Base-by-base conservation (phyloP, 1,139 yeast species). In the Arxiozyma telluris region DNA sequence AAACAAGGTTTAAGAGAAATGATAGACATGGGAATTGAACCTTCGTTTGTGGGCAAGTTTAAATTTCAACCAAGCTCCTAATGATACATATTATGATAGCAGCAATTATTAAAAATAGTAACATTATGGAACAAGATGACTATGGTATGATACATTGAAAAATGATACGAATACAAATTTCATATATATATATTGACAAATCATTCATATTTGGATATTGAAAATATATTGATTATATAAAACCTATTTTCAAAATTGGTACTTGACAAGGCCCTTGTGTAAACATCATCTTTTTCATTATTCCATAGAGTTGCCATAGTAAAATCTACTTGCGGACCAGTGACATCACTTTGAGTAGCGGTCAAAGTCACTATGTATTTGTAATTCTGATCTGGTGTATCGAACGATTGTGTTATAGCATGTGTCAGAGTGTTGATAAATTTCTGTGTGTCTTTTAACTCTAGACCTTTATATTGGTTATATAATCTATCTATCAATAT, bases 1-100 rank as follows among this genome's bases (percentile, higher is more conserved):
- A 23, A 34, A 12, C 39, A 39, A 12, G 52, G 51, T 21, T 38
- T 57, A 21, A 54, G 45, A 38, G 54, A 57, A 30, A 49, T 51
- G 34, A 50, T 38, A 18, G 49, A 46, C 21, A 46, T 38, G 43
- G 49, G 49, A 38, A 46, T 53, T 12, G 54, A 54, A 7, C 56
- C 53, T 23, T 44, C 52, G 17, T 50, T 50, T 46, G 47, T 50
- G 21, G 41, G 49, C 12, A 47, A 47, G 21, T 50, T 50, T 25
- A 25, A n/a, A n/a, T 50, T 50, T 23, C 38, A 39, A 22, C 12
- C 23, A 17, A 23, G n/a, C 27, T 30, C 47, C 30, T 51, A 20
- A 21, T 41, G 20, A 22, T 43, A 47, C n/a, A 21, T n/a, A 9
- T n/a, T 30, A 27, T 45, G 23, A 4, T 17, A n/a, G 47, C 17